Percentiles rank a stretch among this genome's conserved stretches.
Evolutionary conservation across 192 early-diverging fungal species (phyloP).

Genomic region (Backusella psychrophila): DNA sequence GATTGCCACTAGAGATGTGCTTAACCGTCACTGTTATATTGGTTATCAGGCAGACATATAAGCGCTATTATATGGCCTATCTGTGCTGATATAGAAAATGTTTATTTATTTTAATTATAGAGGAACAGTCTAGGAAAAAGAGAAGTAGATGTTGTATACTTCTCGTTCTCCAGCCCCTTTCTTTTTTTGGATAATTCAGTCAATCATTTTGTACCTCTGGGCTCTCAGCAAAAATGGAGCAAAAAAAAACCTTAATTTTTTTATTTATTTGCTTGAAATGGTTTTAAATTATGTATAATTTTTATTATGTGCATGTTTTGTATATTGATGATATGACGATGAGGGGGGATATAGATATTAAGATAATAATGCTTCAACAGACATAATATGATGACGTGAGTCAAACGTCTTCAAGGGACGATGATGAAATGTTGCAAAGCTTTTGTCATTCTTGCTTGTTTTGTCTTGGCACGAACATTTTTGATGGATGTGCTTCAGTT

Average conservation of each 20-base stretch:
- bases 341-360: not conserved
- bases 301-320: not conserved
- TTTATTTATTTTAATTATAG: not conserved
- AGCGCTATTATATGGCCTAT: not conserved
- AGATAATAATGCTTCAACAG: conserved; percentile 5
- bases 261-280: not conserved
- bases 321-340: not conserved
- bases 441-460: not conserved
- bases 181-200: not conserved
- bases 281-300: not conserved
- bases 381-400: conserved; percentile 1
- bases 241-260: not conserved
- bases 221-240: not conserved
- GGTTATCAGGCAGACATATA: not conserved
- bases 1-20: no score
- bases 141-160: not conserved
- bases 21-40: no score
- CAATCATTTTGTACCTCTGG: not conserved
- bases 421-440: not conserved
- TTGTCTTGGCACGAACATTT: conserved; percentile 7
- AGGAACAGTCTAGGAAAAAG: not conserved
- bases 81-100: not conserved
- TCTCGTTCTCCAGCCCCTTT: not conserved
- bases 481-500: conserved; percentile 12
- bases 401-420: not conserved